phyloP scores from a whole-genome alignment of 2,329 filamentous ascomycete genomes.

The Didymella pomorum region DNA sequence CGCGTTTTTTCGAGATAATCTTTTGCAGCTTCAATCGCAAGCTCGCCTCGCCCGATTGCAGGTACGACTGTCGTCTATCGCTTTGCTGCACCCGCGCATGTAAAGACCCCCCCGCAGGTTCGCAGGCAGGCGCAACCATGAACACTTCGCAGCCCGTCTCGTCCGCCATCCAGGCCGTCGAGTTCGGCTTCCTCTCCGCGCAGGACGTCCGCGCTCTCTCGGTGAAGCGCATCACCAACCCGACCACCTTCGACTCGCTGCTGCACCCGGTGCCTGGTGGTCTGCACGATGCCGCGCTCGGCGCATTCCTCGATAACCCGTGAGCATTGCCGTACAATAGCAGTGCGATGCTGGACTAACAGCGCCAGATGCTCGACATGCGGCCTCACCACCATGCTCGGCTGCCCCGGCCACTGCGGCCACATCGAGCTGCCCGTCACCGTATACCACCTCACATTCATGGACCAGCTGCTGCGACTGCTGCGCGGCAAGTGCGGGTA shows the following conservation, averaged over 20 bases:
- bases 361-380: constrained; percentile 73
- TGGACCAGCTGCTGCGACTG: constrained; percentile 88
- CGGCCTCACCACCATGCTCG: constrained; percentile 74
- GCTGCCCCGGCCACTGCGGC: constrained; percentile 90
- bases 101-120: constrained; percentile 13
- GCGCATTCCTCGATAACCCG: constrained; percentile 84
- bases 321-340: constrained; percentile 53
- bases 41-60: constrained; percentile 24
- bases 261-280: constrained; percentile 89
- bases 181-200: constrained; percentile 84
- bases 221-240: constrained; percentile 92
- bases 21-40: constrained; percentile 37
- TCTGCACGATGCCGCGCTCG: constrained; percentile 90
- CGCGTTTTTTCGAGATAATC: constrained; percentile 39
- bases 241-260: constrained; percentile 91
- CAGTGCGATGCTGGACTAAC: neutral
- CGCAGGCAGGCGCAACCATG: constrained; percentile 38
- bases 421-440: constrained; percentile 94
- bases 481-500: constrained; percentile 89
- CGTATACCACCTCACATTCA: constrained; percentile 95
- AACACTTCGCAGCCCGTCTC: constrained; percentile 75
- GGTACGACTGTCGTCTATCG: too few relatives aligned
- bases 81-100: constrained; percentile 19
- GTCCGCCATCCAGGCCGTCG: constrained; percentile 83
- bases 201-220: constrained; percentile 88